Conservation (phyloP, 176 grass and related monocot genomes). For the Aegilops longissima region DNA sequence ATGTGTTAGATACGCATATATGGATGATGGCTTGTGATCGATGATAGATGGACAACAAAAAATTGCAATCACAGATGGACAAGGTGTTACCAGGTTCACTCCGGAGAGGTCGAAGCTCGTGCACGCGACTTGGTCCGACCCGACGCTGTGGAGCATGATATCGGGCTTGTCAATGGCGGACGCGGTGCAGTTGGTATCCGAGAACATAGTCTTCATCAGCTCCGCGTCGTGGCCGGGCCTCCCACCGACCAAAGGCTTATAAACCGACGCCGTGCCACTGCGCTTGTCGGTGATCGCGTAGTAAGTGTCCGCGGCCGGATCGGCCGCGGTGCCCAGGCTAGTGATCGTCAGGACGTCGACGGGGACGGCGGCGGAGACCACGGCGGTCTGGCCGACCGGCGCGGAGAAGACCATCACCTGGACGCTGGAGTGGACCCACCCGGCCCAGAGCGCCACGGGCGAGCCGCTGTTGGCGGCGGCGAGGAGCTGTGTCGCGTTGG, state of each 20-base stretch:
- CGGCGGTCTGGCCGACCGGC: neutral
- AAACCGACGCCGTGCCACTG: too few species aligned
- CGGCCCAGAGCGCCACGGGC: neutral
- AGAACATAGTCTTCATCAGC: too few species aligned
- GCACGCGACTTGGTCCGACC: slow-evolving; percentile 14
- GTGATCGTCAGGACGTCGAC: neutral
- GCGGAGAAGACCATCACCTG: slow-evolving; percentile 37
- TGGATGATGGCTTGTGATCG: too few species aligned
- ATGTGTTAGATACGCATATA: too few species aligned
- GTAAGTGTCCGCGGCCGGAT: too few species aligned
- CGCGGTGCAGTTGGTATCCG: neutral
- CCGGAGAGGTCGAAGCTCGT: slow-evolving; percentile 19
- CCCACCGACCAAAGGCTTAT: too few species aligned
- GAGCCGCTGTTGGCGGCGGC: slow-evolving; percentile 3
- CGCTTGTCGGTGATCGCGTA: too few species aligned
- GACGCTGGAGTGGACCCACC: slow-evolving; percentile 9
- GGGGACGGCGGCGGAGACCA: slow-evolving; percentile 19
- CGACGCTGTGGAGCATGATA: neutral
- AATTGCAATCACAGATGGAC: too few species aligned
- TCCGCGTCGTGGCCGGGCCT: too few species aligned
- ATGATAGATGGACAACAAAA: neutral
- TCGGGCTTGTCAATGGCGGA: slow-evolving; percentile 24
- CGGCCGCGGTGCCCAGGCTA: too few species aligned
- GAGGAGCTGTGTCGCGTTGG: neutral
- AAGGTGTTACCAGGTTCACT: slow-evolving; percentile 29